Conservation (phyloP, 78 protist genomes). For the Speleostelium caveatum region DNA sequence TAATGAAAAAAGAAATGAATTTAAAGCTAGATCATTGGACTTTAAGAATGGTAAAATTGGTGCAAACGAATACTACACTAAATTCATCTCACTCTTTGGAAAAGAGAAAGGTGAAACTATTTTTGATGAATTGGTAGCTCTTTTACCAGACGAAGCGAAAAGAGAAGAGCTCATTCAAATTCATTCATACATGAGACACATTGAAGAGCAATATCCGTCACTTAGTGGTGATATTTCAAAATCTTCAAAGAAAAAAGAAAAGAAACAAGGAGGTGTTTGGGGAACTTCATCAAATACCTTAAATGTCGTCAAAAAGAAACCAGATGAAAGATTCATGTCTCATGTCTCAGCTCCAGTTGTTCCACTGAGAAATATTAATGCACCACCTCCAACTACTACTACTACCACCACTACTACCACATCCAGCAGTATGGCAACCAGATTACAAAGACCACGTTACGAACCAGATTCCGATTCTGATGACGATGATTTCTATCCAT, state of each 20-base stretch:
- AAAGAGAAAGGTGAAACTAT: slow-evolving; percentile 16
- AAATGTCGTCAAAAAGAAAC: slow-evolving; percentile 36
- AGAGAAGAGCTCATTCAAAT: slow-evolving; percentile 40
- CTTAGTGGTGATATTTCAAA: neutral
- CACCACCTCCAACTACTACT: neutral
- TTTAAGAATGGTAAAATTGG: slow-evolving; percentile 40
- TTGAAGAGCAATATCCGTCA: slow-evolving; percentile 70
- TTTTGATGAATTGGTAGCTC: slow-evolving; percentile 46
- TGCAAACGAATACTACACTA: slow-evolving; percentile 45
- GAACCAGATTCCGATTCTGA: slow-evolving; percentile 25
- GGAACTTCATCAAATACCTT: slow-evolving; percentile 10
- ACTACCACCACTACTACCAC: neutral
- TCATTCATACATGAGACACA: slow-evolving; percentile 47
- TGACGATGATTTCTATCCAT: slow-evolving; percentile 17
- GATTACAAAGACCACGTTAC: neutral
- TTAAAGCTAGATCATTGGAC: slow-evolving; percentile 30
- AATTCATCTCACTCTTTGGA: slow-evolving; percentile 49
- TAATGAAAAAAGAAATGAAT: slow-evolving; percentile 29
- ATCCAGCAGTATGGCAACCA: neutral
- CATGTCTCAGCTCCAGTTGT: neutral
- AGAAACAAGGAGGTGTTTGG: slow-evolving; percentile 15
- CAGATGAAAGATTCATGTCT: neutral
- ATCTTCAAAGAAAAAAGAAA: slow-evolving; percentile 12
- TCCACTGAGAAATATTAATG: neutral
- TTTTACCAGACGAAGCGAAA: slow-evolving; percentile 53